phyloP scores from a whole-genome alignment of 176 grass and related monocot species.

The Phyllostachys edulis region DNA sequence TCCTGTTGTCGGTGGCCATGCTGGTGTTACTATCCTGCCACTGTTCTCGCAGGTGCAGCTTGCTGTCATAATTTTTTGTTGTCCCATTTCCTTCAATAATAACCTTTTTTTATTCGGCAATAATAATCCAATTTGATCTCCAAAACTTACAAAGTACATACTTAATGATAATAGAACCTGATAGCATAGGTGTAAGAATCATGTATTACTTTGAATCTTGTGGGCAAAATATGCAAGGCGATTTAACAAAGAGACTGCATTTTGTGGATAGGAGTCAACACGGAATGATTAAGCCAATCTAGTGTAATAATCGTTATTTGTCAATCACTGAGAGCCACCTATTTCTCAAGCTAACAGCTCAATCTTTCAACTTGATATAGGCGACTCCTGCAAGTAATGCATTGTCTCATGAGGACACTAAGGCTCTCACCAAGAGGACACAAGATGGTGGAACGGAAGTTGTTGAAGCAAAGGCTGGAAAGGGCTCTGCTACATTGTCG shows the following conservation, averaged over 20 bases:
- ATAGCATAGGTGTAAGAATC: neutral
- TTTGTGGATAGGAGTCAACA: neutral
- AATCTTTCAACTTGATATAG: conserved; percentile 29
- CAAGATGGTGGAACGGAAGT: conserved; percentile 97
- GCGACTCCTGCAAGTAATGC: conserved; percentile 71
- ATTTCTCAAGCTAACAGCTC: neutral
- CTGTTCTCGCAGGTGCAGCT: conserved; percentile 78
- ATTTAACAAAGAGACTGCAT: neutral
- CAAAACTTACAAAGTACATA: neutral
- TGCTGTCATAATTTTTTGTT: neutral
- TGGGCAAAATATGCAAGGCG: neutral
- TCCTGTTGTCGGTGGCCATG: conserved; percentile 86
- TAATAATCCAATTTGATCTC: neutral
- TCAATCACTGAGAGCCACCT: neutral
- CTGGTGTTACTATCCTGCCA: conserved; percentile 82
- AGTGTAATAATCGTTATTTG: neutral
- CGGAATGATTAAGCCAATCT: neutral
- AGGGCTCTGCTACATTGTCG: conserved; percentile 96
- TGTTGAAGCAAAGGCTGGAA: conserved; percentile 96
- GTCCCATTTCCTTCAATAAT: neutral
- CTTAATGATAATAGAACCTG: neutral
- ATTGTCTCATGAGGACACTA: conserved; percentile 66
- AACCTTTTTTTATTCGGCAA: neutral
- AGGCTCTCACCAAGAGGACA: conserved; percentile 90
- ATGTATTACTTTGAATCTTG: neutral